Base-by-base conservation (phyloP, 176 grass and related monocot species). In the Saccharum officinarum region DNA sequence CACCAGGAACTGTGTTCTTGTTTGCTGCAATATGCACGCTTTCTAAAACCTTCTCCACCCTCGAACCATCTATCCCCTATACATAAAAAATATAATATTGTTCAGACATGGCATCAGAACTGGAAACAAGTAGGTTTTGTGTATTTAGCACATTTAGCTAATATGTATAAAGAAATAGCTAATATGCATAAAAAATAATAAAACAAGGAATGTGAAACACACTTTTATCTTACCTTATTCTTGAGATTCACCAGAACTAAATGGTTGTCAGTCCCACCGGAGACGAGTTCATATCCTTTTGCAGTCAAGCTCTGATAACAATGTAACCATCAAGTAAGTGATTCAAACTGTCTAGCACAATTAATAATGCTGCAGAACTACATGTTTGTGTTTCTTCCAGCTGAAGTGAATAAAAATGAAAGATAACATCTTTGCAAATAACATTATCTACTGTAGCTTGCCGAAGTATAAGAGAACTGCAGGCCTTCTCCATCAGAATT, bases 181-280 rank as follows among this genome's bases (percentile, higher is more conserved):
- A 86, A 7, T 54, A 54, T 54, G 17, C 3, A 54, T 20, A 57
- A 59, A 34, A 44, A 23, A 60, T 63, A 4, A 83, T 2, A 85
- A 75, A 62, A 72, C 14, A 69, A 44, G 3, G 18, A 71, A 83
- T 47, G 11, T 17, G 10, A 76, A 68, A 39, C 47, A 83, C 34
- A 82, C 72, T 73, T 91, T 42, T 64, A 17, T 78, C 62, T 85
- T 92, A 99, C 97, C 94, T 99, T 94, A 62, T 84, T 91, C 81
- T 99, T 99, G 25, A 99, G 93, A 84, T 99, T 99, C 36, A 99
- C 97, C 83, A 99, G 91, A 33, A 99, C 97, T 83, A 99, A 96
- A 92, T 99, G 97, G 82, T 99, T 99, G 23, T 99, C 94, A 63
- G 97, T 99, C 40, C 97, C 97, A 79, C 97, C 97, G 18, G 97